Conservation (phyloP, 345 rosid species). For the Salix caprea region DNA sequence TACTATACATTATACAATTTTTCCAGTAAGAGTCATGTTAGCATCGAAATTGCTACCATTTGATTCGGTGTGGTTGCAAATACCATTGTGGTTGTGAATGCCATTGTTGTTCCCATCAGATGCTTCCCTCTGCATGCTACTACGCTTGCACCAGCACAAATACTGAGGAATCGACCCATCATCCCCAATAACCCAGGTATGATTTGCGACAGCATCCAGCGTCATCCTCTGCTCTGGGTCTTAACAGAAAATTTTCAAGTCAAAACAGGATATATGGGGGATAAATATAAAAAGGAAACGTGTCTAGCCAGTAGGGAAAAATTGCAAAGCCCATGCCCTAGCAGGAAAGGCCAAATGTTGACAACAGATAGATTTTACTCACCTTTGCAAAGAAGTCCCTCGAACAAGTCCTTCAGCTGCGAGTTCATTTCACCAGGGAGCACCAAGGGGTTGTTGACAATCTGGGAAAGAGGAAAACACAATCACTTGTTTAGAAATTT, state of each 20-base stretch:
- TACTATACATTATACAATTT: constrained; percentile 28
- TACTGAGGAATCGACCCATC: constrained; percentile 58
- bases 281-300: neutral
- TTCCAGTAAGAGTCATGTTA: constrained; percentile 12
- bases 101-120: constrained; percentile 16
- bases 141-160: constrained; percentile 84
- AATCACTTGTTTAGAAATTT: neutral
- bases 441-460: constrained; percentile 63
- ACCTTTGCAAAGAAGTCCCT: constrained; percentile 95
- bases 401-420: constrained; percentile 58
- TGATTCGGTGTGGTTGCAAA: neutral
- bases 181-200: constrained; percentile 75
- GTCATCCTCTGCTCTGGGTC: constrained; percentile 77
- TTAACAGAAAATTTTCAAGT: constrained; percentile 23
- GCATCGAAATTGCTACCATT: constrained; percentile 1
- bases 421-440: constrained; percentile 69
- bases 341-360: neutral
- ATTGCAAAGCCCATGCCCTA: neutral
- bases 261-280: neutral
- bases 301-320: neutral
- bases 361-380: constrained; percentile 7
- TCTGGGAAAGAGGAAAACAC: constrained; percentile 35
- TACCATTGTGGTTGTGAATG: neutral
- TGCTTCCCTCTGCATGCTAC: constrained; percentile 26
- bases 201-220: constrained; percentile 59